Conservation (phyloP, 495 filamentous ascomycete species). For the Cairneyella variabilis region DNA sequence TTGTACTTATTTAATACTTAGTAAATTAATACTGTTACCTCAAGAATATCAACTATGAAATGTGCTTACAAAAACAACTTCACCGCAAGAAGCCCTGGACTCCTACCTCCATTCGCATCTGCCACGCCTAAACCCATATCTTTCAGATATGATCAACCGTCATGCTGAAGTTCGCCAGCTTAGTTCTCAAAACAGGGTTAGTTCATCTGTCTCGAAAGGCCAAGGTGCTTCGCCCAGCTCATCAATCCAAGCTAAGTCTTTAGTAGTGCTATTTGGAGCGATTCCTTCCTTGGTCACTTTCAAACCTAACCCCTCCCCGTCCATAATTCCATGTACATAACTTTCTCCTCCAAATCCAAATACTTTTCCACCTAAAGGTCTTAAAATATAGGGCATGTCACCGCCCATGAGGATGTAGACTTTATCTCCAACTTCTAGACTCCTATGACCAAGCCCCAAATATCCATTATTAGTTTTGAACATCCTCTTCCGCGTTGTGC, state of each 20-base stretch:
- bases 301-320: conserved; percentile 6
- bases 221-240: background rate
- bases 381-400: conserved; percentile 11
- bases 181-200: background rate
- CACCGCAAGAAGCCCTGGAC: too few species aligned
- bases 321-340: conserved; percentile 24
- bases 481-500: background rate
- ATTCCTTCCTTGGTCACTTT: background rate
- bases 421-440: conserved; percentile 6
- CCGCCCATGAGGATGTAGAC: conserved; percentile 21
- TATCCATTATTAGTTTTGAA: conserved; percentile 3
- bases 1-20: too few species aligned
- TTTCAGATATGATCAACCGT: too few species aligned
- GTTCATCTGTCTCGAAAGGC: background rate
- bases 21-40: too few species aligned
- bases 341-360: conserved; percentile 21
- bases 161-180: too few species aligned
- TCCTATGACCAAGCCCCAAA: background rate
- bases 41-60: too few species aligned
- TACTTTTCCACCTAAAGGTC: background rate
- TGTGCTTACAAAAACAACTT: too few species aligned
- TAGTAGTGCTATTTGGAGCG: background rate
- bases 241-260: background rate
- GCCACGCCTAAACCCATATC: too few species aligned
- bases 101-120: too few species aligned